A percentile compares a stretch with the other conserved stretches of the same genome.
Evolutionary conservation across 179 eudicot species (phyloP).

Genomic region (Heliamphora pulchella): DNA sequence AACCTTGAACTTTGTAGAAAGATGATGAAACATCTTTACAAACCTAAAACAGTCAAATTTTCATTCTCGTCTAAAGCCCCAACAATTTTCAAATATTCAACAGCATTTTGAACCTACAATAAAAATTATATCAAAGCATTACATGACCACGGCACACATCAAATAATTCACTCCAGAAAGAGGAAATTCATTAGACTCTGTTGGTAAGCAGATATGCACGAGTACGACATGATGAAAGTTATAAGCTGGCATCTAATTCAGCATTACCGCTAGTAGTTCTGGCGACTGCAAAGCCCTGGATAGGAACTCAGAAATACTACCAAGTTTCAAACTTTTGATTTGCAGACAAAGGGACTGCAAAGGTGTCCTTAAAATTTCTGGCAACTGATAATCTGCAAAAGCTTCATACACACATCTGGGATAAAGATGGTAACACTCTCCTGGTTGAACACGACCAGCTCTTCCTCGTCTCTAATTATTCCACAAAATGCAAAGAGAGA

Average conservation of each 20-base stretch:
- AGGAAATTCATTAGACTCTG: not conserved
- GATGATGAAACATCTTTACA: constrained; percentile 13
- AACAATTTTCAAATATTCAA: constrained; percentile 70
- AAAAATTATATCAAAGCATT: not conserved
- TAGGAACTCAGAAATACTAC: constrained; percentile 72
- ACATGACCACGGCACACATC: not conserved
- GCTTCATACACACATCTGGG: constrained; percentile 77
- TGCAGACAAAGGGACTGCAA: constrained; percentile 81
- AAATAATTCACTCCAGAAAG: constrained; percentile 1
- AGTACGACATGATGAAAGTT: not conserved
- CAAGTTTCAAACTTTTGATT: constrained; percentile 77
- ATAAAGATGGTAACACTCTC: constrained; percentile 83
- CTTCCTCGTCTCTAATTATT: constrained; percentile 69
- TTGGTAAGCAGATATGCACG: not conserved
- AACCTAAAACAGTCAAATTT: constrained; percentile 69
- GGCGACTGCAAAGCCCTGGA: constrained; percentile 80
- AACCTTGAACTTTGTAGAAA: not conserved
- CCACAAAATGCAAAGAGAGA: not conserved
- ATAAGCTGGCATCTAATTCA: constrained; percentile 8
- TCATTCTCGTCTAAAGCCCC: constrained; percentile 69
- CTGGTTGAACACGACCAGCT: constrained; percentile 88
- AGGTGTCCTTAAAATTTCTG: constrained; percentile 81
- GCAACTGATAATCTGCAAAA: constrained; percentile 70
- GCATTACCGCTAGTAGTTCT: constrained; percentile 58
- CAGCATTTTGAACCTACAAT: constrained; percentile 73